A percentile compares a stretch with the other conserved stretches of the same genome.
These are phyloP conservation scores for Cucumis melo DNA, from an alignment of 306 rosid species.

Conservation along the genomic window DNA sequence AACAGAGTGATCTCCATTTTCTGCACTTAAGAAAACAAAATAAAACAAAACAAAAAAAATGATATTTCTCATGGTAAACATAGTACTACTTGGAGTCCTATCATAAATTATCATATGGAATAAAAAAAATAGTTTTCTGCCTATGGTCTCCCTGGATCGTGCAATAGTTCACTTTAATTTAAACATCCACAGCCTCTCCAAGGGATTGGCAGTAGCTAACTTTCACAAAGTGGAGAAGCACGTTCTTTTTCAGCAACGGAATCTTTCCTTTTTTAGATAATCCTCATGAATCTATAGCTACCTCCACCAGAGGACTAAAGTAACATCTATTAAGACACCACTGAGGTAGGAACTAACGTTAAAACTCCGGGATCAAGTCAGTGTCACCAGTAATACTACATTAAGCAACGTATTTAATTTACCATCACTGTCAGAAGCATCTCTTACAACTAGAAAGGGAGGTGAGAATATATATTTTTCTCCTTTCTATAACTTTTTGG, in stretches of 20 bases:
- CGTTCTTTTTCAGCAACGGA: neutral
- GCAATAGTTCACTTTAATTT: neutral
- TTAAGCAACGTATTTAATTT: neutral
- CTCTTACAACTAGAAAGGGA: neutral
- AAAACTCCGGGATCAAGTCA: neutral
- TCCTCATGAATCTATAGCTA: neutral
- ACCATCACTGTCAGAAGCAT: neutral
- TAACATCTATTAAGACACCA: neutral
- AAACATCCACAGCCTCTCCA: neutral
- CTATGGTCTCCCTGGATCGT: neutral
- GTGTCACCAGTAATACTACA: neutral
- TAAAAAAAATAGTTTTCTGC: neutral
- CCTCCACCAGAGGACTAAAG: neutral
- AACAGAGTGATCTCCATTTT: slow-evolving; percentile 53
- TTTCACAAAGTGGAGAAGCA: neutral
- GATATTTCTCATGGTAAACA: neutral
- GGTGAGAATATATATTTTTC: neutral
- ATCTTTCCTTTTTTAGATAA: neutral
- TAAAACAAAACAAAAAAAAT: neutral
- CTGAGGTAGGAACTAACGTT: neutral
- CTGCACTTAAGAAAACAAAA: slow-evolving; percentile 26
- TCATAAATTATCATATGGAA: neutral
- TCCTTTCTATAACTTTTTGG: neutral
- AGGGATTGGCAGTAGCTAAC: neutral
- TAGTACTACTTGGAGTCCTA: neutral